phyloP scores from a whole-genome alignment of 2,329 filamentous ascomycete species.

The Phaeosphaeriaceae sp. region DNA sequence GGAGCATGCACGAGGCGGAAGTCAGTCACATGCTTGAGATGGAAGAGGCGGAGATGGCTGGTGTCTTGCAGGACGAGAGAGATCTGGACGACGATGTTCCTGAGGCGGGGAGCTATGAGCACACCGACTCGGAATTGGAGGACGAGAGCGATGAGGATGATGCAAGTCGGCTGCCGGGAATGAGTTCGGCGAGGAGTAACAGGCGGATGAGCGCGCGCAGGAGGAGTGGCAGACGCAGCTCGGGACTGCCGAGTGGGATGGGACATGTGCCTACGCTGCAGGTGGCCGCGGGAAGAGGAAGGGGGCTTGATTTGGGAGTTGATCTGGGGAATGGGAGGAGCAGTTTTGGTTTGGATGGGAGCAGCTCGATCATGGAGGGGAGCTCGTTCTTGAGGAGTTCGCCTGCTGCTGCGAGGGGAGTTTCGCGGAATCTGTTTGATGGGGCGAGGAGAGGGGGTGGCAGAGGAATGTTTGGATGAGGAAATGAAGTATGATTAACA shows the following conservation, averaged over 20 bases:
- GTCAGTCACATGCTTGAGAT: constrained; percentile 50
- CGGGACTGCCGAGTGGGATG: constrained; percentile 19
- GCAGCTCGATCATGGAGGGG: constrained; percentile 45
- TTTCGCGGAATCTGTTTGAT: constrained; percentile 38
- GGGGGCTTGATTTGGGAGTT: constrained; percentile 22
- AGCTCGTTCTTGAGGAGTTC: constrained; percentile 47
- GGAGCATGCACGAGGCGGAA: constrained; percentile 49
- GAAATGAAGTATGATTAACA: constrained; percentile 9
- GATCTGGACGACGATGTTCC: constrained; percentile 60
- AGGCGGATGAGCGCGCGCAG: constrained; percentile 8
- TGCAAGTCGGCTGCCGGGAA: constrained; percentile 20
- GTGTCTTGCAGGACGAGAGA: constrained; percentile 56
- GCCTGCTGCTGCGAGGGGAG: constrained; percentile 34
- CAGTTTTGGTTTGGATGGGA: constrained; percentile 43
- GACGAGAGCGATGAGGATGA: constrained; percentile 44
- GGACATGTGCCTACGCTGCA: constrained; percentile 7
- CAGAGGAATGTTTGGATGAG: constrained; percentile 12
- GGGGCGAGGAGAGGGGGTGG: constrained; percentile 22
- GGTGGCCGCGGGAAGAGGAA: background rate
- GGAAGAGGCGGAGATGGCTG: constrained; percentile 57
- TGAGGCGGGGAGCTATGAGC: constrained; percentile 61
- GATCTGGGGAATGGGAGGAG: constrained; percentile 33
- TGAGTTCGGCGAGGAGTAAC: constrained; percentile 23
- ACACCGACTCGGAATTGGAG: constrained; percentile 61
- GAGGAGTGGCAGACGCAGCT: constrained; percentile 21